Evolutionary conservation across 176 grass and related monocot species (phyloP), one percentile per base, ranked within the genome.

Genomic region (Hordeum marinum): DNA sequence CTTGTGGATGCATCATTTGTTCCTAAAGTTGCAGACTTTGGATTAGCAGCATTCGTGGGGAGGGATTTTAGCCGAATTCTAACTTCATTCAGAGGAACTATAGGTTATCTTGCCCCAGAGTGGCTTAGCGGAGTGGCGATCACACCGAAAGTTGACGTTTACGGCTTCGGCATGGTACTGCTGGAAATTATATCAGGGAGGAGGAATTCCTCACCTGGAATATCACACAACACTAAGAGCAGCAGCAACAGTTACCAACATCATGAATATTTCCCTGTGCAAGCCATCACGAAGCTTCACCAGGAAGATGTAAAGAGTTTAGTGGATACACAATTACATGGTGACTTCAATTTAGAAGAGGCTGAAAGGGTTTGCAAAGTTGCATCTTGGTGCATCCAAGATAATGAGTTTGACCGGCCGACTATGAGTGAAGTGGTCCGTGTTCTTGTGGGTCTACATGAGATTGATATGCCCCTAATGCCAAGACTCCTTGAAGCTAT

Each of bases 21-120:
- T 72, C 86, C 89, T 9, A 91, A 94, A 78, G 74, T 91, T 35
- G 83, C 92, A 13, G 92, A 94, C n/a, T 94, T 94, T 27, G 92
- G 92, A 4, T 78, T 94, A 60, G 89, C 58, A 61, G 58, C 58
- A 11, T 61, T 61, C 25, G 58, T 61, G n/a, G 58, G 58, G 8
- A 61, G 58, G 58, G n/a, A 61, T 61, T 61, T 61, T 9, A 61
- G 58, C 58, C 58, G 58, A 61, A 24, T 61, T 61, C 58, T 61
- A 3, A 61, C 58, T 61, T 23, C 58, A 61, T 61, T 61, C 58
- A 61, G 58, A 61, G 58, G 58, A 61, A 61, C 58, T 4, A 25
- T 61, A 61, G 58, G 58, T 61, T 61, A 61, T 61, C 58, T 61
- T 61, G 58, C n/a, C 58, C 58, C 58, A 61, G 58, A 61, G 58